Base-by-base conservation (phyloP, 2,329 filamentous ascomycete genomes). In the Neonectria faginata region DNA sequence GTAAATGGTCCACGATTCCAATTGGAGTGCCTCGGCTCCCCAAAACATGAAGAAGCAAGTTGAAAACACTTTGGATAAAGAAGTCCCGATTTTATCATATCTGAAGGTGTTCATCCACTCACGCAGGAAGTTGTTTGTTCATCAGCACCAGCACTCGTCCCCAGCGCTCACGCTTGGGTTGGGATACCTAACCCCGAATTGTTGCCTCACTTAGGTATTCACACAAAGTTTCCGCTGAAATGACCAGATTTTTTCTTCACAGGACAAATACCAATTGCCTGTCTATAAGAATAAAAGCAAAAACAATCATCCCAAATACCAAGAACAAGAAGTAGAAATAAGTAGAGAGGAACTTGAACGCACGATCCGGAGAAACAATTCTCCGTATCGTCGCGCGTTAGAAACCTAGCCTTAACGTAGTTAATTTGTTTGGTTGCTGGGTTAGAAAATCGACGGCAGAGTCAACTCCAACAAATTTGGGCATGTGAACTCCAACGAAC, bases 351-450 rank as follows among this genome's bases (percentile, higher is more conserved):
- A 10, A 7, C 29, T 9, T 10, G 6, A 29, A 20, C 12, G 31
- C 18, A n/a, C 53, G 53, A 42, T 20, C 22, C 59, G 60, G 60
- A 62, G 50, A 64, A 59, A 58, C 52, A 36, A 39, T 44, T 45
- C 11, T 44, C 51, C 61, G 25, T 31, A 55, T 31, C 31, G n/a
- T 27, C 16, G 12, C 55, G 18, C 27, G 29, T 41, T 29, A 27
- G 8, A 44, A 51, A 18, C 31, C 20, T 48, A 36, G 51, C 39
- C 42, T 54, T 29, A 14, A 31, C 25, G 25, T 25, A 25, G 25
- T 11, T n/a, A n/a, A 27, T 44, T 55, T 52, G 51, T 41, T 60
- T 64, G 57, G 57, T 64, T 64, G 60, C 55, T 62, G 36, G 57
- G 59, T 44, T 47, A 61, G 50, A 56, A 52, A 66, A 48, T 56